These are phyloP conservation scores for Metarhizium robertsii DNA, from an alignment of 2,329 filamentous ascomycete genomes.

Conservation along the genomic window DNA sequence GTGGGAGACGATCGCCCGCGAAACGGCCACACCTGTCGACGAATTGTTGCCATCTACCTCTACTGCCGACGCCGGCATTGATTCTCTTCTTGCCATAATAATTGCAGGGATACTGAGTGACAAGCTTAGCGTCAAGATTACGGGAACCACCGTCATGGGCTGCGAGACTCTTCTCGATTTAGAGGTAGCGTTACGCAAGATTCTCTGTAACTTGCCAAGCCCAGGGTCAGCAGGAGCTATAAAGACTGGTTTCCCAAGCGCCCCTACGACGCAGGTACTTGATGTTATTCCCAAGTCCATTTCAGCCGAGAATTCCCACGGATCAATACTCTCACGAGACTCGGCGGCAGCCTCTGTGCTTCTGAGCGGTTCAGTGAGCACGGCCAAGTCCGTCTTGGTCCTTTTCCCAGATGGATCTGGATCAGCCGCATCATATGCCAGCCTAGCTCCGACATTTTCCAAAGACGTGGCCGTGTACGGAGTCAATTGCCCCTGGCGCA, in stretches of 20 bases:
- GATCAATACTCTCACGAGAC: background rate
- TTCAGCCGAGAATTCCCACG: background rate
- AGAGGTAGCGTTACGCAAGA: slow-evolving; percentile 8
- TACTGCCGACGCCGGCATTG: slow-evolving; percentile 12
- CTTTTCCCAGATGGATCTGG: slow-evolving; percentile 1
- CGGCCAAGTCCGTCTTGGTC: background rate
- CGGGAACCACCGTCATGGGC: slow-evolving; percentile 3
- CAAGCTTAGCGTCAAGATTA: slow-evolving; percentile 10
- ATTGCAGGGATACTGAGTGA: slow-evolving; percentile 16
- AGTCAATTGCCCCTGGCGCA: slow-evolving; percentile 54
- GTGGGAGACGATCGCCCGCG: slow-evolving; percentile 9
- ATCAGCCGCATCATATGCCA: background rate
- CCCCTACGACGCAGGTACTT: too few species aligned
- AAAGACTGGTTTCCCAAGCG: background rate
- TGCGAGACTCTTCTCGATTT: slow-evolving; percentile 10
- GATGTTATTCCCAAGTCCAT: background rate
- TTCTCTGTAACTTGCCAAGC: background rate
- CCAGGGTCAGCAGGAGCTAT: background rate
- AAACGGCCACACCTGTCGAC: slow-evolving; percentile 10
- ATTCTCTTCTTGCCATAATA: slow-evolving; percentile 12
- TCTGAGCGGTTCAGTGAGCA: background rate
- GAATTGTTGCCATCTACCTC: slow-evolving; percentile 10
- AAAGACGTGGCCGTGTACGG: slow-evolving; percentile 40
- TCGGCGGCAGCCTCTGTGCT: background rate
- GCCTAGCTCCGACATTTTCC: slow-evolving; percentile 27